A percentile compares a stretch with the other conserved stretches of the same genome.
These are phyloP conservation scores for Plasmodium fragile DNA, from an alignment of 169 alveolate species.

Conservation along the genomic window DNA sequence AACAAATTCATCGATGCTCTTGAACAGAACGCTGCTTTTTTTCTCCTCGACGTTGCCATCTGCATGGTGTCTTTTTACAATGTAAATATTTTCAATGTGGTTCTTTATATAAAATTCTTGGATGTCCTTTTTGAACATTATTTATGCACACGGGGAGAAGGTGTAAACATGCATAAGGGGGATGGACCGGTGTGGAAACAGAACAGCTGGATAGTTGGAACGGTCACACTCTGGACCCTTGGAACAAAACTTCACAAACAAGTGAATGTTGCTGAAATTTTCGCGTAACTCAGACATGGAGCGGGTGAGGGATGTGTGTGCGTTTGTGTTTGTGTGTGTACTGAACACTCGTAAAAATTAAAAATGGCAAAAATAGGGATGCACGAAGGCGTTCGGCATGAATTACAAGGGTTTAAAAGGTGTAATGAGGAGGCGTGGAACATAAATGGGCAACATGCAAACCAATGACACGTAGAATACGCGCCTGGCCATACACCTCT, in stretches of 20 bases:
- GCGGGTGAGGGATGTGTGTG: not conserved
- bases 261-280: not conserved
- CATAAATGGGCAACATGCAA: not conserved
- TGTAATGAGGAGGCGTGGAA: not conserved
- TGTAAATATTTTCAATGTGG: constrained; percentile 26
- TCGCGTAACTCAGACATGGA: not conserved
- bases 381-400: constrained; percentile 6
- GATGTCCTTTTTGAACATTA: constrained; percentile 61
- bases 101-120: constrained; percentile 44
- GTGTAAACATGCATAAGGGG: not conserved
- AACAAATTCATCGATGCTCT: constrained; percentile 38
- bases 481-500: not conserved
- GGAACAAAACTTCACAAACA: constrained; percentile 5
- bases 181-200: not conserved
- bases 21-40: constrained; percentile 58
- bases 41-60: constrained; percentile 24
- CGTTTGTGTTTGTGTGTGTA: not conserved
- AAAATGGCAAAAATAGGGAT: not conserved
- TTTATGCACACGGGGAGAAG: constrained; percentile 11
- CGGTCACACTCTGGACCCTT: not conserved
- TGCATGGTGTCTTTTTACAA: constrained; percentile 58
- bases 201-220: not conserved
- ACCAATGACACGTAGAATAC: not conserved
- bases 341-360: not conserved
- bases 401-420: constrained; percentile 3